These are phyloP conservation scores for Mallotus repandus DNA, from an alignment of 441 rosid species.

Conservation along the genomic window DNA sequence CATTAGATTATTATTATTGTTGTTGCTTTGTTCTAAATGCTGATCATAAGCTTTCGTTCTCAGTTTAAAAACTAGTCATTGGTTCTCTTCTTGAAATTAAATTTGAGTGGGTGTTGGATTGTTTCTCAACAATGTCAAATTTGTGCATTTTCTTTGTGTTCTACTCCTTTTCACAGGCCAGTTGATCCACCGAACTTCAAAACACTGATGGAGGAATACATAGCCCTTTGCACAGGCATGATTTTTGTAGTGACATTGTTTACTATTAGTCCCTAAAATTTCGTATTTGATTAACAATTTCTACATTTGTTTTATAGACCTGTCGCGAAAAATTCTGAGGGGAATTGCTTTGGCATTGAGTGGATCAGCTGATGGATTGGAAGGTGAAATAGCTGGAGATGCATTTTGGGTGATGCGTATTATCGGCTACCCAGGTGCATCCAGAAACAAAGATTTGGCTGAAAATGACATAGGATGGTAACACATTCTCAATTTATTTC, in stretches of 20 bases:
- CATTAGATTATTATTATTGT: too few species aligned
- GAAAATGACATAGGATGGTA: constrained; percentile 83
- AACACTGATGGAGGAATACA: constrained; percentile 64
- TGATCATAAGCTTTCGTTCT: background rate
- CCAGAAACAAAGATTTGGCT: constrained; percentile 35
- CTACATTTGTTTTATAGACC: constrained; percentile 38
- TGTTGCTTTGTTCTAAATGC: background rate
- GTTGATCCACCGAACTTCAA: constrained; percentile 51
- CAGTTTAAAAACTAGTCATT: background rate
- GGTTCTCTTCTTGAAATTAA: constrained; percentile 2
- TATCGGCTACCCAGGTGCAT: constrained; percentile 70
- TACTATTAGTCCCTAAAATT: background rate
- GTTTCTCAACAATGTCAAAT: background rate
- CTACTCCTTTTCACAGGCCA: constrained; percentile 54
- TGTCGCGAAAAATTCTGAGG: constrained; percentile 71
- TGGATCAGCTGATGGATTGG: constrained; percentile 66
- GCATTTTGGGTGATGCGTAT: constrained; percentile 85
- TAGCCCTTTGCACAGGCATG: constrained; percentile 64
- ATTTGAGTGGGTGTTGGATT: background rate
- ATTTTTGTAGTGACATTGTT: background rate
- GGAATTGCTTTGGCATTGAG: constrained; percentile 72
- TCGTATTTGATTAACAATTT: constrained; percentile 3
- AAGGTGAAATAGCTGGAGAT: constrained; percentile 69
- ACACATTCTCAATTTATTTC: constrained; percentile 12
- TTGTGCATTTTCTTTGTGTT: constrained; percentile 2